Evolutionary conservation across 805 yeast species (phyloP).

Genomic region (Saccharomyces paradoxus): DNA sequence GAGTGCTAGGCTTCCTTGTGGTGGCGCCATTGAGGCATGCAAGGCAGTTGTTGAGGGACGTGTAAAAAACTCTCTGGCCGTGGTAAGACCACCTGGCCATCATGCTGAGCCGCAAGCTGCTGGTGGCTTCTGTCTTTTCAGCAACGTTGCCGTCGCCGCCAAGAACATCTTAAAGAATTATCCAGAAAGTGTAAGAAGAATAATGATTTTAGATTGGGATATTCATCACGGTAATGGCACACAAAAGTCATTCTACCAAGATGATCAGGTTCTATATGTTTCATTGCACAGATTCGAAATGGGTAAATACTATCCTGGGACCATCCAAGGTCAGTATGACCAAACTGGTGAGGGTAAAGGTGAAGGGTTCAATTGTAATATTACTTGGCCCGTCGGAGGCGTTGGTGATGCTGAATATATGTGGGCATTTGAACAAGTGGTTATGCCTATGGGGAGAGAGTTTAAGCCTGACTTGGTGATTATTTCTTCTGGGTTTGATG

Average conservation of each 20-base stretch:
- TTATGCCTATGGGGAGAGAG: slow-evolving; percentile 83
- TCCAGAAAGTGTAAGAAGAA: slow-evolving; percentile 80
- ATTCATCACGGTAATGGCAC: slow-evolving; percentile 99
- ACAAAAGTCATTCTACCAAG: slow-evolving; percentile 81
- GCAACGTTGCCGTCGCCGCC: slow-evolving; percentile 96
- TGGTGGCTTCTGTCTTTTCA: slow-evolving; percentile 93
- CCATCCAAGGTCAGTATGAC: slow-evolving; percentile 71
- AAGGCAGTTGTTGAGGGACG: slow-evolving; percentile 87
- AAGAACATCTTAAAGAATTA: slow-evolving; percentile 69
- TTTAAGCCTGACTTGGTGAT: slow-evolving; percentile 89
- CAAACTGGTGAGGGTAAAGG: slow-evolving; percentile 83
- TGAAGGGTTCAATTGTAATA: slow-evolving; percentile 77
- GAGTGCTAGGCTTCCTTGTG: slow-evolving; percentile 88
- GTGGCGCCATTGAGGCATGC: slow-evolving; percentile 96
- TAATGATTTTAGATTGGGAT: slow-evolving; percentile 92
- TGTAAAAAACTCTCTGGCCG: slow-evolving; percentile 87
- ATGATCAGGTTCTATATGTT: slow-evolving; percentile 83
- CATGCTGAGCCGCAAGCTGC: slow-evolving; percentile 97
- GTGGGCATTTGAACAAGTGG: slow-evolving; percentile 77
- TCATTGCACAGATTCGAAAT: slow-evolving; percentile 89
- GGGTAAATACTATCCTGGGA: slow-evolving; percentile 91
- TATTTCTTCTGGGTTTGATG: slow-evolving; percentile 93
- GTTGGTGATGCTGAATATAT: slow-evolving; percentile 94
- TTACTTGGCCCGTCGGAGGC: slow-evolving; percentile 90
- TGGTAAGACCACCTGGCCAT: slow-evolving; percentile 98